phyloP scores from a whole-genome alignment of 2,329 filamentous ascomycete genomes.

The Cercospora sojina region DNA sequence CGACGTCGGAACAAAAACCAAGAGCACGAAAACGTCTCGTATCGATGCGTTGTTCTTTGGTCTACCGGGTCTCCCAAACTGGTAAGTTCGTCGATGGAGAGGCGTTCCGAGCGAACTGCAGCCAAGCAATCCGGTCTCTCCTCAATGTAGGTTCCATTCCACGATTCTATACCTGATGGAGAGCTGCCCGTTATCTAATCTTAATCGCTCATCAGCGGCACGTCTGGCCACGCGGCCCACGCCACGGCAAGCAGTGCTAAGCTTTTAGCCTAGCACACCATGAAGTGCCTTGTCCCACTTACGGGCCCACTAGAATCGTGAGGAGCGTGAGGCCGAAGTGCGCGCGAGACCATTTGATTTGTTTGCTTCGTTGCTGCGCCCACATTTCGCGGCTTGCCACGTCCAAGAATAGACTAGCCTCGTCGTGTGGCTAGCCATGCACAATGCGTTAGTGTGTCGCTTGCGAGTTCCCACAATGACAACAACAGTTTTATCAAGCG shows the following conservation, averaged over 20 bases:
- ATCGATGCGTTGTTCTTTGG: not conserved
- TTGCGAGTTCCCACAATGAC: too few relatives aligned
- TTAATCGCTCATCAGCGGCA: not conserved
- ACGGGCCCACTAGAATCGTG: not conserved
- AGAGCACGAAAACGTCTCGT: not conserved
- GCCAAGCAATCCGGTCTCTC: not conserved
- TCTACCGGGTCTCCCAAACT: not conserved
- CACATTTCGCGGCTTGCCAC: not conserved
- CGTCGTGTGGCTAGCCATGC: not conserved
- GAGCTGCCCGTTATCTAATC: not conserved
- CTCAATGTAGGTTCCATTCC: not conserved
- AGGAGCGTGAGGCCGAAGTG: constrained; percentile 14
- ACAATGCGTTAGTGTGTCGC: too few relatives aligned
- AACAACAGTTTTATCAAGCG: too few relatives aligned
- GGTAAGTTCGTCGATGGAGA: not conserved
- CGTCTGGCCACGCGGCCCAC: too few relatives aligned
- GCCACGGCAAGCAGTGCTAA: constrained; percentile 15
- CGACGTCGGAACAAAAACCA: not conserved
- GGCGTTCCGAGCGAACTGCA: not conserved
- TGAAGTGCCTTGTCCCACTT: constrained; percentile 10
- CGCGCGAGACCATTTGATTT: constrained; percentile 6
- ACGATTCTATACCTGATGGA: not conserved
- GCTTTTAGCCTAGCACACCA: constrained; percentile 14
- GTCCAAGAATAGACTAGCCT: not conserved
- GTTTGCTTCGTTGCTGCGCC: not conserved